Percentiles rank a stretch among this genome's conserved stretches.
phyloP scores from a whole-genome alignment of 1,139 yeast species.

The Kodamaea arcana region DNA sequence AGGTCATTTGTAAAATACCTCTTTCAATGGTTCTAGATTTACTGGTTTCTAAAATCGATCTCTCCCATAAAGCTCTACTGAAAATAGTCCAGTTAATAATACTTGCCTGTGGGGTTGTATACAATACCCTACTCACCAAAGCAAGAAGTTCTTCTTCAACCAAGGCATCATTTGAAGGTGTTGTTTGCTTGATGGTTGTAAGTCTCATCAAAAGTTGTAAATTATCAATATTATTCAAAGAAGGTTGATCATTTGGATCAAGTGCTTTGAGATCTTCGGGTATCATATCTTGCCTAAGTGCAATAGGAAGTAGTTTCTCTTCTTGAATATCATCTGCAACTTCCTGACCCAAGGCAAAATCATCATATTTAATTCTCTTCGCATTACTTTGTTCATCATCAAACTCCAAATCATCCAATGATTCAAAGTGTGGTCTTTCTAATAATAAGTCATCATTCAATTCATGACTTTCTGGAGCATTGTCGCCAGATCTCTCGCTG shows the following conservation, averaged over 20 bases:
- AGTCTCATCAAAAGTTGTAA: constrained; percentile 68
- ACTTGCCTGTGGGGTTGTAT: constrained; percentile 31
- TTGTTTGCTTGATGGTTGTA: constrained; percentile 59
- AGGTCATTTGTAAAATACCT: constrained; percentile 89
- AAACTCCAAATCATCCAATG: constrained; percentile 48
- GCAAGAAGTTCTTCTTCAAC: constrained; percentile 83
- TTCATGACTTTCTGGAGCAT: constrained; percentile 51
- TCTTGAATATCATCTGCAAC: constrained; percentile 21
- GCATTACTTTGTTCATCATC: constrained; percentile 23
- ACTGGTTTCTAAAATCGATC: constrained; percentile 77
- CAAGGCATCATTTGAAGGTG: constrained; percentile 67
- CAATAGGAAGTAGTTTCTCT: constrained; percentile 53
- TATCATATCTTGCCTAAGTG: constrained; percentile 55
- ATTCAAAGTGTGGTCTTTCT: constrained; percentile 68
- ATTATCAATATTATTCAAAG: constrained; percentile 64
- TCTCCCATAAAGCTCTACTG: constrained; percentile 84
- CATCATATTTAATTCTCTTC: constrained; percentile 44
- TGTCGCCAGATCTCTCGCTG: constrained; percentile 14
- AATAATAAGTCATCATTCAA: constrained; percentile 76
- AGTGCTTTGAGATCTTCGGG: constrained; percentile 52
- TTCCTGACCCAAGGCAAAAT: background rate
- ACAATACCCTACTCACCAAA: constrained; percentile 65
- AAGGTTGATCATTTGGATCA: constrained; percentile 84
- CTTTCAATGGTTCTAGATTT: constrained; percentile 88
- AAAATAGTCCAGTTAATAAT: constrained; percentile 73